phyloP scores from a whole-genome alignment of 805 yeast species.

The Candida rishiriensis region DNA sequence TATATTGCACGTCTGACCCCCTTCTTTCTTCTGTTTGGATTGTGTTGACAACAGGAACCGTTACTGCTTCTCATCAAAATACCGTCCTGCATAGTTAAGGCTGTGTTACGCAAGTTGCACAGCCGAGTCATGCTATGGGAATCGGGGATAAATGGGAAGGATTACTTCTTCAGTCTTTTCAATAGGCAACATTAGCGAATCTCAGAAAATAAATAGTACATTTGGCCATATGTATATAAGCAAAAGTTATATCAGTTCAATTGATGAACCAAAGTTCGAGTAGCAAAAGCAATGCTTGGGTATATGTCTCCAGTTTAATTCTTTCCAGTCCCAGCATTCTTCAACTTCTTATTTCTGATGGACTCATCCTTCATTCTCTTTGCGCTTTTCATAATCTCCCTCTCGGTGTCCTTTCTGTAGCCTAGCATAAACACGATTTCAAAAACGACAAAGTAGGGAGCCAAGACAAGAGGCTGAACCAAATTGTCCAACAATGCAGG shows the following conservation, averaged over 20 bases:
- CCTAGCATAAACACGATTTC: conserved; percentile 75
- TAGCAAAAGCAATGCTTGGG: no score
- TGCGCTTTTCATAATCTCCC: conserved; percentile 44
- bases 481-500: conserved; percentile 87
- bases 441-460: conserved; percentile 84
- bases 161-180: no score
- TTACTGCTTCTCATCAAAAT: background rate
- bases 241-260: no score
- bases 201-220: no score
- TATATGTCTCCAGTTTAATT: no score
- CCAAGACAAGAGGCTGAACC: conserved; percentile 80
- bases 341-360: conserved; percentile 19
- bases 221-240: no score
- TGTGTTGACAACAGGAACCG: background rate
- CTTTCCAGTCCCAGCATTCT: no score
- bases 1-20: no score
- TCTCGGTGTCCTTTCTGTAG: conserved; percentile 45
- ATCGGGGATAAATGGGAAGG: no score
- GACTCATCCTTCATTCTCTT: conserved; percentile 32
- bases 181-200: no score
- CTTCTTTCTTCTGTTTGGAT: background rate
- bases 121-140: no score
- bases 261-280: no score
- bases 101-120: background rate
- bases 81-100: background rate